Conservation (phyloP, 2,329 filamentous ascomycete species). For the Aspergillus sp. region DNA sequence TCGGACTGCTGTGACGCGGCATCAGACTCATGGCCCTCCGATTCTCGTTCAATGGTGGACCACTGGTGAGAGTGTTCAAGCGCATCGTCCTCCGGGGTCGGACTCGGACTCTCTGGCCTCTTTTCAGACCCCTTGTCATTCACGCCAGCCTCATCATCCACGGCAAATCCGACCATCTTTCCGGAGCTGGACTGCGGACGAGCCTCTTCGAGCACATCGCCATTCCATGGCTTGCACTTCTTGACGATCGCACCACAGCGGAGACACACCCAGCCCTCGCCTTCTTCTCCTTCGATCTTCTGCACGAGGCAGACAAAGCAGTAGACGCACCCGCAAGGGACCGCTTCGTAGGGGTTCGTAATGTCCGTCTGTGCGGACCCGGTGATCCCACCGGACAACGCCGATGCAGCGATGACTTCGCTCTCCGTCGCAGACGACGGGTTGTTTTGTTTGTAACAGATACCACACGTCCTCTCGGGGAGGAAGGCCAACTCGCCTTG, state of each 20-base stretch:
- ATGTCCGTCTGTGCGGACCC: slow-evolving; percentile 90
- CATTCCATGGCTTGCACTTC: slow-evolving; percentile 86
- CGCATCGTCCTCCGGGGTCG: slow-evolving; percentile 30
- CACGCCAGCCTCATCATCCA: slow-evolving; percentile 25
- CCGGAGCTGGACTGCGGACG: slow-evolving; percentile 33
- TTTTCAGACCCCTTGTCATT: slow-evolving; percentile 10
- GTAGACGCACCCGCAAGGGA: slow-evolving; percentile 88
- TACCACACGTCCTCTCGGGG: slow-evolving; percentile 90
- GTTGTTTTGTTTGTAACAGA: slow-evolving; percentile 95
- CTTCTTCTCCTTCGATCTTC: slow-evolving; percentile 85
- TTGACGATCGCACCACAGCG: slow-evolving; percentile 81
- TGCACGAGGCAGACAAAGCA: slow-evolving; percentile 96
- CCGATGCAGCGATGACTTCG: slow-evolving; percentile 69
- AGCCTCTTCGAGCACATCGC: slow-evolving; percentile 68
- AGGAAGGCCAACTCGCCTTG: slow-evolving; percentile 79
- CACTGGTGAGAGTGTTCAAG: slow-evolving; percentile 38
- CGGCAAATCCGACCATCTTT: slow-evolving; percentile 43
- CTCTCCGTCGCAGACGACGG: slow-evolving; percentile 67
- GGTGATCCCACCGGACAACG: slow-evolving; percentile 70
- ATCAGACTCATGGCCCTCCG: slow-evolving; percentile 17
- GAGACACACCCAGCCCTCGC: slow-evolving; percentile 89
- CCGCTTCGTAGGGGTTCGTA: slow-evolving; percentile 91
- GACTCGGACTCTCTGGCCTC: slow-evolving; percentile 8
- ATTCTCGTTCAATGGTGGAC: slow-evolving; percentile 34
- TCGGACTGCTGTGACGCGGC: not conserved